phyloP scores from a whole-genome alignment of 2,329 filamentous ascomycete genomes.

The Dichotomopilus funicola region DNA sequence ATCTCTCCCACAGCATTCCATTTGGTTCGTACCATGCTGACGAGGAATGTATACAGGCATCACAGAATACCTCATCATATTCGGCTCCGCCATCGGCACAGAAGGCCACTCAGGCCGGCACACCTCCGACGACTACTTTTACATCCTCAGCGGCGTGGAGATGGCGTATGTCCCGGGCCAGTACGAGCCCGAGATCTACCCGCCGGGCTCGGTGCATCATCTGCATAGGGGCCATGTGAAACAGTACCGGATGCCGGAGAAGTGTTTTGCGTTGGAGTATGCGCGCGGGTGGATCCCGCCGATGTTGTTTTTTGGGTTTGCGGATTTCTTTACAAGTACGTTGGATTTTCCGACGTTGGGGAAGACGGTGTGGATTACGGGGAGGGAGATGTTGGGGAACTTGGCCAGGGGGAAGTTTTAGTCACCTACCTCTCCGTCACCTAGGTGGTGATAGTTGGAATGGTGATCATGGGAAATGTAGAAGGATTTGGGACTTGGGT shows the following conservation, averaged over 20 bases:
- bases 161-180: slow-evolving; percentile 64
- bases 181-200: slow-evolving; percentile 64
- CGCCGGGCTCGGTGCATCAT: slow-evolving; percentile 64
- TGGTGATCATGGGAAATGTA: too few relatives aligned
- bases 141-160: slow-evolving; percentile 76
- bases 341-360: slow-evolving; percentile 80
- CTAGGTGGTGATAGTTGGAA: too few relatives aligned
- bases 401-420: slow-evolving; percentile 65
- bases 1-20: not conserved
- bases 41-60: slow-evolving; percentile 43
- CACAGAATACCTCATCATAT: slow-evolving; percentile 87
- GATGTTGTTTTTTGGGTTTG: slow-evolving; percentile 86
- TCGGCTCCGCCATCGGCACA: slow-evolving; percentile 75
- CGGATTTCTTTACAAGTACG: slow-evolving; percentile 72
- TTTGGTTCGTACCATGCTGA: too few relatives aligned
- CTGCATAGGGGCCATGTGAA: slow-evolving; percentile 64
- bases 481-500: too few relatives aligned
- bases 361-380: slow-evolving; percentile 70
- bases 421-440: not conserved
- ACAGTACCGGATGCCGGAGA: slow-evolving; percentile 75
- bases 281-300: slow-evolving; percentile 85
- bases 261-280: slow-evolving; percentile 77
- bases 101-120: slow-evolving; percentile 85
- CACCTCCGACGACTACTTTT: slow-evolving; percentile 94
- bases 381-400: slow-evolving; percentile 68